Evolutionary conservation across 306 rosid species (phyloP).

Genomic region (Potentilla sterilis): DNA sequence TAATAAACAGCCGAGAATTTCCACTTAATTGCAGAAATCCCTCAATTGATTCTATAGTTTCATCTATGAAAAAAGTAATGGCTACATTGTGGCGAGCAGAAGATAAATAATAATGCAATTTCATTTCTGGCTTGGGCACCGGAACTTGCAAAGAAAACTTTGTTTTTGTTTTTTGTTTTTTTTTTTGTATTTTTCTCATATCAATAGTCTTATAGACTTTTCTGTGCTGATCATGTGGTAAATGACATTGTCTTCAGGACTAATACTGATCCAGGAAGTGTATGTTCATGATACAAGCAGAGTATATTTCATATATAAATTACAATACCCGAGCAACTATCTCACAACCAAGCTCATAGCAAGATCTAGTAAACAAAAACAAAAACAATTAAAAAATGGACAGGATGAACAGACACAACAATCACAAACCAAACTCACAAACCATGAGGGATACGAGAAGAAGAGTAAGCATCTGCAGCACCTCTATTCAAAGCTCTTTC

Average conservation of each 20-base stretch:
- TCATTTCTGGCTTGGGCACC: too few species aligned
- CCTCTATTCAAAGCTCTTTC: conserved; percentile 76
- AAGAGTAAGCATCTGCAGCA: conserved; percentile 40
- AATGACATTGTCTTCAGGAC: not conserved
- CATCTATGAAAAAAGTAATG: not conserved
- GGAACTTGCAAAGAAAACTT: too few species aligned
- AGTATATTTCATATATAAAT: conserved; percentile 11
- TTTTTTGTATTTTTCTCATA: too few species aligned
- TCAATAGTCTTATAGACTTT: not conserved
- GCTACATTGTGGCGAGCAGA: not conserved
- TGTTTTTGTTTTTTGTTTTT: too few species aligned
- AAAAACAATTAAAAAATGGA: conserved; percentile 33
- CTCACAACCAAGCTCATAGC: conserved; percentile 24
- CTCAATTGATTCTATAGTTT: not conserved
- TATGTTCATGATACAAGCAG: not conserved
- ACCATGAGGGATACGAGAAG: conserved; percentile 21
- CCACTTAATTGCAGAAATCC: not conserved
- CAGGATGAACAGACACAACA: conserved; percentile 27
- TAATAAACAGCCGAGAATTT: not conserved
- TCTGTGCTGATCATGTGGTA: not conserved
- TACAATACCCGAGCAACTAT: conserved; percentile 29
- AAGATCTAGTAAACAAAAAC: not conserved
- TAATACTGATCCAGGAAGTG: not conserved
- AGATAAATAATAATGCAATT: not conserved
- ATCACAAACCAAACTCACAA: conserved; percentile 7